Percentiles rank a stretch among this genome's conserved stretches.
Conservation (phyloP, 2,329 filamentous ascomycete genomes). For the Cladosporium phlei region DNA sequence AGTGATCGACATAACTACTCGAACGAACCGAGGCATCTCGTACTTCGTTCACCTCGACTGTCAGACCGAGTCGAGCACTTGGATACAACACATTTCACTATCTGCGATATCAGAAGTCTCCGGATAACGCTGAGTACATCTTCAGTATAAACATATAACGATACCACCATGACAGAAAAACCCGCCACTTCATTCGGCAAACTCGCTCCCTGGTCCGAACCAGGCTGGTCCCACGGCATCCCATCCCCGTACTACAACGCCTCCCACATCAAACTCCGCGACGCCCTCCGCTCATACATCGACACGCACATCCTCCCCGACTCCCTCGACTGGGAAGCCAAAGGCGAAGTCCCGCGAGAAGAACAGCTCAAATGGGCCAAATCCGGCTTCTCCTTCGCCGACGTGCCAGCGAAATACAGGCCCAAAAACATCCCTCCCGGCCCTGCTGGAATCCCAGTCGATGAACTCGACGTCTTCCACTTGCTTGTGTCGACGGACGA, state of each 20-base stretch:
- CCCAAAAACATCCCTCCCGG: constrained; percentile 36
- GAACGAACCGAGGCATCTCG: too few relatives aligned
- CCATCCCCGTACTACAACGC: constrained; percentile 60
- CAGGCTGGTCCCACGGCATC: constrained; percentile 45
- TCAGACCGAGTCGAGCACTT: too few relatives aligned
- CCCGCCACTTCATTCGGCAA: constrained; percentile 13
- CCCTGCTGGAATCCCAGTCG: constrained; percentile 43
- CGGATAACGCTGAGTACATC: too few relatives aligned
- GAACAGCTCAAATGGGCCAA: constrained; percentile 36
- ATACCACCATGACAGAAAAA: background rate
- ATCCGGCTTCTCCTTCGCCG: constrained; percentile 40
- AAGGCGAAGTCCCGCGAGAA: constrained; percentile 45
- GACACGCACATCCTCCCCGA: constrained; percentile 55
- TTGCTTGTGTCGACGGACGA: constrained; percentile 32
- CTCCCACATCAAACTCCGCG: constrained; percentile 56
- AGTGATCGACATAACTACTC: too few relatives aligned
- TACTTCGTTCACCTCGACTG: too few relatives aligned
- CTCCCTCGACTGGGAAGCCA: constrained; percentile 59
- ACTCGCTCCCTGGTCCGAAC: constrained; percentile 41
- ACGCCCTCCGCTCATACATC: constrained; percentile 54
- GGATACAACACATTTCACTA: too few relatives aligned
- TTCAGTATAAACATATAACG: too few relatives aligned
- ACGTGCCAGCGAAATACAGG: constrained; percentile 43
- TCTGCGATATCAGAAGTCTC: too few relatives aligned
- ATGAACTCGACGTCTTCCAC: constrained; percentile 55